Percentiles rank a stretch among this genome's conserved stretches.
Evolutionary conservation across 2,329 filamentous ascomycete species (phyloP).

Genomic region (Tolypocladium nubicola): DNA sequence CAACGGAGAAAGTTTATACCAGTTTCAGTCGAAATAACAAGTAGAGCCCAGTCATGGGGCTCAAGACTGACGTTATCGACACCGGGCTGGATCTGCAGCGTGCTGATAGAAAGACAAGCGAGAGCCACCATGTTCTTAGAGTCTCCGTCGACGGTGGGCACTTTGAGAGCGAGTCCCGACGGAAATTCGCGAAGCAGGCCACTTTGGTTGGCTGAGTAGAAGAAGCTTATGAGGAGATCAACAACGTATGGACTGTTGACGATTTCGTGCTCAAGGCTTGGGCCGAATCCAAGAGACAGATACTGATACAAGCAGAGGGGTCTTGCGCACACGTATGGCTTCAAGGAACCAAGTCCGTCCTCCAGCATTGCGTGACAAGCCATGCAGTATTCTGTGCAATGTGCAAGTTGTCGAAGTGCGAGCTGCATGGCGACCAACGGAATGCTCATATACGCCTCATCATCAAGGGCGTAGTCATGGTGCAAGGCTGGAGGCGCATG

Average conservation of each 20-base stretch:
- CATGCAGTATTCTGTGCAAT: conserved; percentile 79
- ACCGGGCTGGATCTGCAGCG: too few relatives aligned
- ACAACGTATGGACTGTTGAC: conserved; percentile 69
- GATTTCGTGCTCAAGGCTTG: conserved; percentile 78
- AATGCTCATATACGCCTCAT: conserved; percentile 31
- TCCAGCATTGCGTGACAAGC: conserved; percentile 65
- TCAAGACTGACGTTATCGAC: too few relatives aligned
- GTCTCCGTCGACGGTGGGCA: conserved; percentile 8
- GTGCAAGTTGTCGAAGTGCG: conserved; percentile 62
- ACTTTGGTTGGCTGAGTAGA: conserved; percentile 47
- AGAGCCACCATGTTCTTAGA: too few relatives aligned
- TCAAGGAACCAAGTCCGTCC: conserved; percentile 56
- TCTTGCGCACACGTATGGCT: conserved; percentile 69
- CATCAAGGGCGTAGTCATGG: conserved; percentile 18
- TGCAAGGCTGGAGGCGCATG: conserved; percentile 9
- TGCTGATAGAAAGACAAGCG: too few relatives aligned
- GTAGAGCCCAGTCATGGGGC: too few relatives aligned
- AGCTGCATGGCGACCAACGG: conserved; percentile 61
- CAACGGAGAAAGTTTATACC: too few relatives aligned
- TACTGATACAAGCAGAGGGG: conserved; percentile 79
- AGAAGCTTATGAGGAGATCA: conserved; percentile 75
- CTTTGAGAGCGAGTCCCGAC: conserved; percentile 26
- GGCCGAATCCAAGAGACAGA: conserved; percentile 74
- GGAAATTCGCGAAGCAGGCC: conserved; percentile 33
- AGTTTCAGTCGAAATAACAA: too few relatives aligned